phyloP scores from a whole-genome alignment of 768 basidiomycete genomes.

The Cystofilobasidium macerans region DNA sequence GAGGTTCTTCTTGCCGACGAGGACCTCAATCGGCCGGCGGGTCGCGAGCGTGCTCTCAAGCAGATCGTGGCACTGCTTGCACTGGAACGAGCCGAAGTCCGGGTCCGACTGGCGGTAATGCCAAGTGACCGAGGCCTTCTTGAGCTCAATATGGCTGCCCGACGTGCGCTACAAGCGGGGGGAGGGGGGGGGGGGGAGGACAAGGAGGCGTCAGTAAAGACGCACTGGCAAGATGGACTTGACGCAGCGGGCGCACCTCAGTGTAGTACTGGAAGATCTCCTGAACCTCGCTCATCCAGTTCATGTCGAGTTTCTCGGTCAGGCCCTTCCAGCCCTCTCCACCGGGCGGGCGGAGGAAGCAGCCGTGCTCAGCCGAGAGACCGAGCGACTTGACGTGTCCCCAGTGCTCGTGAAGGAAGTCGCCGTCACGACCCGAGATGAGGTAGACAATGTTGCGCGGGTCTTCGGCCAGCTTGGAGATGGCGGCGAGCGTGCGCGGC shows the following conservation, averaged over 20 bases:
- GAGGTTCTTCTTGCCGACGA: slow-evolving; percentile 96
- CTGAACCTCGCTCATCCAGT: slow-evolving; percentile 89
- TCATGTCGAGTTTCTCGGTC: slow-evolving; percentile 88
- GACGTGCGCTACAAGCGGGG: slow-evolving; percentile 56
- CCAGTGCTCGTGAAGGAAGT: slow-evolving; percentile 80
- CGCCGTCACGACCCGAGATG: slow-evolving; percentile 89
- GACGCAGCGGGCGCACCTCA: slow-evolving; percentile 46
- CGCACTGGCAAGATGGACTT: background rate
- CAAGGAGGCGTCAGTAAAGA: slow-evolving; percentile 26
- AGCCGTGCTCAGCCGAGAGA: slow-evolving; percentile 92
- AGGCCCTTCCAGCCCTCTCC: slow-evolving; percentile 66
- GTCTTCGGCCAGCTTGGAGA: slow-evolving; percentile 60
- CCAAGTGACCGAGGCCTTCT: slow-evolving; percentile 97
- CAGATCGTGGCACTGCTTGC: slow-evolving; percentile 90
- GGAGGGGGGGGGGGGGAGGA: no score
- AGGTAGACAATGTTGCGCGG: slow-evolving; percentile 89
- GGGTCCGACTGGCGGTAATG: slow-evolving; percentile 88
- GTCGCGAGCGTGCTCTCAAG: slow-evolving; percentile 87
- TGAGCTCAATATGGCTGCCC: slow-evolving; percentile 89
- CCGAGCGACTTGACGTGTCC: slow-evolving; percentile 73
- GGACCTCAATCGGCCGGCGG: slow-evolving; percentile 89
- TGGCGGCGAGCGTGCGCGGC: slow-evolving; percentile 57
- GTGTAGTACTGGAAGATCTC: slow-evolving; percentile 96
- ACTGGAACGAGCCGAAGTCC: slow-evolving; percentile 92
- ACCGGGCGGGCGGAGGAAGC: slow-evolving; percentile 71